These are phyloP conservation scores for Choiromyces venosus DNA, from an alignment of 495 filamentous ascomycete genomes.

Conservation along the genomic window DNA sequence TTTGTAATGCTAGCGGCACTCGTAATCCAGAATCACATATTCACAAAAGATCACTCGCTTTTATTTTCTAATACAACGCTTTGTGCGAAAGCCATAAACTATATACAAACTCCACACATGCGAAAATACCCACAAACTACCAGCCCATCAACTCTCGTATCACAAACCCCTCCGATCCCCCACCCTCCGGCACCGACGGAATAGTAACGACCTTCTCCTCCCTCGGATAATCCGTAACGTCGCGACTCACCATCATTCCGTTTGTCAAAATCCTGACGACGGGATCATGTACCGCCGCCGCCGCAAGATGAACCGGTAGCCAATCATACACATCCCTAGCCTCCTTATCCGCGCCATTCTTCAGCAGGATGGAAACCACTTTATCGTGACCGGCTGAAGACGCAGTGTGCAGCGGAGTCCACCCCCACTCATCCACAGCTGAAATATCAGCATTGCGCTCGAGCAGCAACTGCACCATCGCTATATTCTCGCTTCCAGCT, in stretches of 20 bases:
- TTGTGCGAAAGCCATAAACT: no score
- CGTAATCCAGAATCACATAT: not conserved
- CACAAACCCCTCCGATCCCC: not conserved
- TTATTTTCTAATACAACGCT: no score
- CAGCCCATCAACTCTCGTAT: not conserved
- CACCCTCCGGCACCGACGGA: not conserved
- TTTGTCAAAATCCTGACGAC: not conserved
- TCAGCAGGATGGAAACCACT: constrained; percentile 22
- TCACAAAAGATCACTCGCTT: not conserved
- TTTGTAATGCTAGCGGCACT: no score
- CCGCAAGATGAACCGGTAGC: not conserved
- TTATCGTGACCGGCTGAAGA: constrained; percentile 15
- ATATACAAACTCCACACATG: not conserved
- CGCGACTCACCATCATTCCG: not conserved
- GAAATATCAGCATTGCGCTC: constrained; percentile 1
- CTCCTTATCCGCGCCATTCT: constrained; percentile 13
- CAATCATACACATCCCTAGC: not conserved
- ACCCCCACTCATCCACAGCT: constrained; percentile 1
- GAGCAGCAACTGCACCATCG: not conserved
- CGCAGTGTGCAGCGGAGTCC: constrained; percentile 35
- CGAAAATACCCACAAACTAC: not conserved
- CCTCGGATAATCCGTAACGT: not conserved
- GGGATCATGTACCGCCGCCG: not conserved
- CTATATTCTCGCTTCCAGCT: not conserved
- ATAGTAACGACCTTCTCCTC: not conserved